A percentile compares a stretch with the other conserved stretches of the same genome.
phyloP scores from a whole-genome alignment of 2,329 filamentous ascomycete species.

The Alternaria solani region DNA sequence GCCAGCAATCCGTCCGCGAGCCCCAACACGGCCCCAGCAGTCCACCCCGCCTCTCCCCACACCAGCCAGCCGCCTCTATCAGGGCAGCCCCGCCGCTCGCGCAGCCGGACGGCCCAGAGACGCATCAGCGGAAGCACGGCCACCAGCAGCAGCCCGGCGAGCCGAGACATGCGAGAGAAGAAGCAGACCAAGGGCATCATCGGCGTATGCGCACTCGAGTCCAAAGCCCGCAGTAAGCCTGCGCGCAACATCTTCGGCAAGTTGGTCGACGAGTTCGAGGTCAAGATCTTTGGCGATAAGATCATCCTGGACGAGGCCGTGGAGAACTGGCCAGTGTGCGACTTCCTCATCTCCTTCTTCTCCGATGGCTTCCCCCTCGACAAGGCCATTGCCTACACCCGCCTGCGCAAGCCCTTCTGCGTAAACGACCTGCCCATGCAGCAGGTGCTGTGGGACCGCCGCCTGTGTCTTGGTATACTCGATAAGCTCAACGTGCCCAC shows the following conservation, averaged over 20 bases:
- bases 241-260: constrained; percentile 95
- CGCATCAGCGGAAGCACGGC: constrained; percentile 82
- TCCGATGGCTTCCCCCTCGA: constrained; percentile 96
- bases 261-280: constrained; percentile 92
- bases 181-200: constrained; percentile 69
- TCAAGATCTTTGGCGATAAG: constrained; percentile 98
- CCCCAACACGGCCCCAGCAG: constrained; percentile 22
- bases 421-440: constrained; percentile 99
- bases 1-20: constrained; percentile 14
- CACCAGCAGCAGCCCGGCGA: constrained; percentile 82
- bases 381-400: constrained; percentile 95
- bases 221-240: constrained; percentile 95
- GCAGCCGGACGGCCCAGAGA: constrained; percentile 66
- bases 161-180: constrained; percentile 64
- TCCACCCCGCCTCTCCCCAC: constrained; percentile 29
- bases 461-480: constrained; percentile 85
- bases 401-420: constrained; percentile 92
- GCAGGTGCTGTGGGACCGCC: constrained; percentile 93
- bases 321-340: constrained; percentile 95
- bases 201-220: constrained; percentile 92
- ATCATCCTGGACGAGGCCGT: constrained; percentile 97
- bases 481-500: constrained; percentile 91
- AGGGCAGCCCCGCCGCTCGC: constrained; percentile 41
- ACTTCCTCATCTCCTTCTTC: constrained; percentile 98
- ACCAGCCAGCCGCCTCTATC: constrained; percentile 24